Evolutionary conservation across 305 asterid species (phyloP), one percentile per base, ranked within the genome.

Genomic region (Stenogyne calaminthoides): DNA sequence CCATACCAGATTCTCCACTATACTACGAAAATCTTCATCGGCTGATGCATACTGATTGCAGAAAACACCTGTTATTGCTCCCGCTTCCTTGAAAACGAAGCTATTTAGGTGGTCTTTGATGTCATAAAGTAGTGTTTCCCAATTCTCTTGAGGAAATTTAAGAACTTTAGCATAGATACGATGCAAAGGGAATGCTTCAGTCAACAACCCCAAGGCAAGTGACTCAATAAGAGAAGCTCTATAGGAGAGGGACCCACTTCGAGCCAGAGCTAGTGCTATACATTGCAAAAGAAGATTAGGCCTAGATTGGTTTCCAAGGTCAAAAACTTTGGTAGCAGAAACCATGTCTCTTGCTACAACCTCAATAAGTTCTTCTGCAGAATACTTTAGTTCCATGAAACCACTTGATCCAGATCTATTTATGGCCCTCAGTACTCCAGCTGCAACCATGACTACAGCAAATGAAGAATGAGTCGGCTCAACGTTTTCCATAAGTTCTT

Each of bases 11-110:
- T 82, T 83, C 81, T 93, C 97, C 51, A 91, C 91, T 55, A 34
- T 67, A 72, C 71, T 82, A 77, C 78, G 84, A 74, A 74, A 77
- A 73, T 80, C 87, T 60, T 84, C 90, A 67, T 84, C 76, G 19
- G 96, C 92, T 72, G 84, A 78, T 46, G 85, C 88, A 85, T 93
- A 93, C 40, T 83, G 89, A 78, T 85, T 86, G 85, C 97, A 91
- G 79, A 91, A 83, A n/a, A 83, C 87, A 76, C 92, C 90, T 34
- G 96, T 87, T 77, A 88, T 78, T 15, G 90, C 83, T 59, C 98
- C 98, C 5, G 96, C 96, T 76, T 93, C 98, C 87, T 88, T 91
- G 80, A 88, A 93, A 77, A 80, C 76, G 69, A 75, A 67, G 79
- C 87, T 82, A 72, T 61, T 76, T 47, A 83, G 78, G 83, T 87